A percentile compares a stretch with the other conserved stretches of the same genome.
Evolutionary conservation across 441 rosid genomes (phyloP).

Genomic region (Geranium incanum): DNA sequence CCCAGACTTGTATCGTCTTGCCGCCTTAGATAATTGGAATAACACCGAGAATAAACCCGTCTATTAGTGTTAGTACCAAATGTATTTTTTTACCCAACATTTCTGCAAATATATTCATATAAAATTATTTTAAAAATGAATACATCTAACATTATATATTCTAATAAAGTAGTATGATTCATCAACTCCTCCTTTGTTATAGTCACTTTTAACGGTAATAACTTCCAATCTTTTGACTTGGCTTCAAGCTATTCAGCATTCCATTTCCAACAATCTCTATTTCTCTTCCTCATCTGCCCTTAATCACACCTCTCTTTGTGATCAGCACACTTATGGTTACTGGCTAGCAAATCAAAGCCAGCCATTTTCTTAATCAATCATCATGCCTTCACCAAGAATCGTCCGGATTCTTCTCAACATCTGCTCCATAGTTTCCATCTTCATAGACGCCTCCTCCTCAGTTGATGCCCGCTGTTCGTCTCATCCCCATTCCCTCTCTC

Average conservation of each 20-base stretch:
- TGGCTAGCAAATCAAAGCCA: neutral
- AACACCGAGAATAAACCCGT: too few species aligned
- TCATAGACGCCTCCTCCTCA: neutral
- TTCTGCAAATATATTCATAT: too few species aligned
- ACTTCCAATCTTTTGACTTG: neutral
- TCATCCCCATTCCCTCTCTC: neutral
- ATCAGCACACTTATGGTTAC: too few species aligned
- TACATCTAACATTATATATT: too few species aligned
- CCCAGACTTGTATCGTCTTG: too few species aligned
- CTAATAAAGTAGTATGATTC: neutral
- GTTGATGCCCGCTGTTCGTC: neutral
- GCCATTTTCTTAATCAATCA: neutral
- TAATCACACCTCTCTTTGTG: neutral
- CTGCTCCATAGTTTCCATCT: neutral
- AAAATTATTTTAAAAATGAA: too few species aligned
- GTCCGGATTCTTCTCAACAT: neutral
- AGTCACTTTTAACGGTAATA: neutral
- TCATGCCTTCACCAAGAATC: neutral
- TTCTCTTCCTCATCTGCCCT: too few species aligned
- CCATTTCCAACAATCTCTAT: neutral
- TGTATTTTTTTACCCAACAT: too few species aligned
- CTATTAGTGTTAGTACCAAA: too few species aligned
- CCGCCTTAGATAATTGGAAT: too few species aligned
- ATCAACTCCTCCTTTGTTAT: neutral
- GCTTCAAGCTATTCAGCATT: neutral